Conservation (phyloP, 1,284 basidiomycete genomes). For the Boletus subluridellus region DNA sequence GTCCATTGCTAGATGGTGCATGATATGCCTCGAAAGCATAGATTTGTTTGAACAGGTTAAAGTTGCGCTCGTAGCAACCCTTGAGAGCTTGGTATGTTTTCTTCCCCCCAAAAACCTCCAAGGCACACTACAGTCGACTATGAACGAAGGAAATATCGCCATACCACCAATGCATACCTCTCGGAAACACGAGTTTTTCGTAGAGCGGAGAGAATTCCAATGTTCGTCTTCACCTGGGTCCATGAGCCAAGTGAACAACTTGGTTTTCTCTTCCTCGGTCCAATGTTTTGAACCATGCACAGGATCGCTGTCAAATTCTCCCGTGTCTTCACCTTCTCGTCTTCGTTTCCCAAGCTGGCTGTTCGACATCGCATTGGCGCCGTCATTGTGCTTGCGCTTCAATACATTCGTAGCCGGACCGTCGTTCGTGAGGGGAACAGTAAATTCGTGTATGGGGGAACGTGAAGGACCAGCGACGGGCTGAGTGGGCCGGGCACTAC, state of each 20-base stretch:
- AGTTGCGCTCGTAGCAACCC: constrained; percentile 76
- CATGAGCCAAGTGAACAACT: constrained; percentile 72
- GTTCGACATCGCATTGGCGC: constrained; percentile 34
- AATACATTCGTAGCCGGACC: constrained; percentile 20
- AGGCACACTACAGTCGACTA: constrained; percentile 49
- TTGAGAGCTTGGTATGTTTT: constrained; percentile 77
- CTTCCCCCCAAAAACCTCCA: constrained; percentile 63
- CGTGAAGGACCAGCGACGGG: constrained; percentile 30
- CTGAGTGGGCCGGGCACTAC: constrained; percentile 25
- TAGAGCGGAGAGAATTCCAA: constrained; percentile 67
- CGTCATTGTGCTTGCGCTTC: constrained; percentile 55
- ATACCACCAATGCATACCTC: constrained; percentile 46
- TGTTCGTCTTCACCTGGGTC: constrained; percentile 64
- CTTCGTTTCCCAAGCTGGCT: constrained; percentile 45
- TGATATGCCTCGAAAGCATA: constrained; percentile 63
- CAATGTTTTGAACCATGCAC: constrained; percentile 70
- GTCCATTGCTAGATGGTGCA: constrained; percentile 37
- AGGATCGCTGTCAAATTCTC: constrained; percentile 50
- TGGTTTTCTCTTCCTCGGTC: constrained; percentile 74
- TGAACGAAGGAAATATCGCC: constrained; percentile 7
- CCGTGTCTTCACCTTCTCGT: constrained; percentile 42
- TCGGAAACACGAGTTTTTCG: constrained; percentile 73
- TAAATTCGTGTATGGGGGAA: constrained; percentile 35
- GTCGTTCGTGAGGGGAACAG: constrained; percentile 31
- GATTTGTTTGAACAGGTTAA: constrained; percentile 75